Conservation (phyloP, 1,284 basidiomycete species). For the Ceratorhiza oryzae-sativae region DNA sequence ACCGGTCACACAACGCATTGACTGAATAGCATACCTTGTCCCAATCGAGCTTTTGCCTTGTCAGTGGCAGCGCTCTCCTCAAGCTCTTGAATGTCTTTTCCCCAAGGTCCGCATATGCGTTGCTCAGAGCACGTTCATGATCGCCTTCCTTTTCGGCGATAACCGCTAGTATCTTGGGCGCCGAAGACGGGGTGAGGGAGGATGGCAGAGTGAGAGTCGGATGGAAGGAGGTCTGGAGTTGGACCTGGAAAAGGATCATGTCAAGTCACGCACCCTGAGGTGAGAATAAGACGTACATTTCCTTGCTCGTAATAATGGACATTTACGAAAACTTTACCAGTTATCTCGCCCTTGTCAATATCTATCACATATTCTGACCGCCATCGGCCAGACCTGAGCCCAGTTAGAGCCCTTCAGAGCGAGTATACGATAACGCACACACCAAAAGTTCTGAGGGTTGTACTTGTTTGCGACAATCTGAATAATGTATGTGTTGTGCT, state of each 20-base stretch:
- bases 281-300: conserved; percentile 64
- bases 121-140: conserved; percentile 78
- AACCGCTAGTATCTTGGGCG: conserved; percentile 78
- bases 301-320: conserved; percentile 98
- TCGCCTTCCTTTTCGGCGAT: conserved; percentile 79
- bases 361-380: conserved; percentile 61
- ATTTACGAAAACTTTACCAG: conserved; percentile 73
- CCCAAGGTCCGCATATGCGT: conserved; percentile 83
- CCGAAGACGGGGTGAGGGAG: conserved; percentile 54
- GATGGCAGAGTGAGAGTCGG: conserved; percentile 70
- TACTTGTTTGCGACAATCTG: conserved; percentile 93
- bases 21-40: conserved; percentile 68
- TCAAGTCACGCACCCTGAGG: neutral
- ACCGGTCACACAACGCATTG: conserved; percentile 41
- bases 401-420: neutral
- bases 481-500: conserved; percentile 64
- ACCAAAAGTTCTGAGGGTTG: conserved; percentile 92
- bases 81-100: conserved; percentile 92
- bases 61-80: conserved; percentile 86
- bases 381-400: conserved; percentile 87
- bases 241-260: conserved; percentile 67
- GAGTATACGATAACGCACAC: conserved; percentile 43
- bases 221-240: conserved; percentile 78
- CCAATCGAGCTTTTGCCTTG: conserved; percentile 94
- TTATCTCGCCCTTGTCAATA: conserved; percentile 46